phyloP scores from a whole-genome alignment of 2,329 filamentous ascomycete genomes.

The Fusarium penzigii region DNA sequence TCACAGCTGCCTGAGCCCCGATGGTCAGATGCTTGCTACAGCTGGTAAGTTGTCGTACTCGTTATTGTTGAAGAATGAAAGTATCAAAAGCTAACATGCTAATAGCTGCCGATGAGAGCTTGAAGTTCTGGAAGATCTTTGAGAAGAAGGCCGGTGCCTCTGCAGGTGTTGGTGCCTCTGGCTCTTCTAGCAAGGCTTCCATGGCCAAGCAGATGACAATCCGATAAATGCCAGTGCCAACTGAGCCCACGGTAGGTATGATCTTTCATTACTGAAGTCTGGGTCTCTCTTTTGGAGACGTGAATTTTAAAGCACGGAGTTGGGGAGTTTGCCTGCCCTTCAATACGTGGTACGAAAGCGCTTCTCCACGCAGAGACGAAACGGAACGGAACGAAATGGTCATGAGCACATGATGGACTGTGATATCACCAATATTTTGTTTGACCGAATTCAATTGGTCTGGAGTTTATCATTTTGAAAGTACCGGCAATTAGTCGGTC shows the following conservation, averaged over 20 bases:
- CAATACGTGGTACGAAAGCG: conserved; percentile 53
- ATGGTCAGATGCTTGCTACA: conserved; percentile 96
- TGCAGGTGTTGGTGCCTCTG: conserved; percentile 64
- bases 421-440: conserved; percentile 8
- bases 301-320: conserved; percentile 57
- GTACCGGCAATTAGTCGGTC: background rate
- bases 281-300: conserved; percentile 38
- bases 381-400: conserved; percentile 34
- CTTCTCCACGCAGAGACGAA: conserved; percentile 44
- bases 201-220: conserved; percentile 96
- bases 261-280: conserved; percentile 42
- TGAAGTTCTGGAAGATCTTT: conserved; percentile 99
- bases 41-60: conserved; percentile 59
- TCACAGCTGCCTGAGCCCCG: conserved; percentile 94
- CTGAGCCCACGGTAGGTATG: conserved; percentile 48
- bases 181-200: conserved; percentile 75
- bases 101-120: conserved; percentile 84
- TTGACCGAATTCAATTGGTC: background rate
- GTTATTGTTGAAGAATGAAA: background rate
- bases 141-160: conserved; percentile 90
- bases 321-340: conserved; percentile 44
- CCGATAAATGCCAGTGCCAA: conserved; percentile 54
- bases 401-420: conserved; percentile 27
- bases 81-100: conserved; percentile 9
- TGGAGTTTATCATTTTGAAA: background rate